phyloP scores from a whole-genome alignment of 257 asterid genomes.

The Nicotiana undulata region DNA sequence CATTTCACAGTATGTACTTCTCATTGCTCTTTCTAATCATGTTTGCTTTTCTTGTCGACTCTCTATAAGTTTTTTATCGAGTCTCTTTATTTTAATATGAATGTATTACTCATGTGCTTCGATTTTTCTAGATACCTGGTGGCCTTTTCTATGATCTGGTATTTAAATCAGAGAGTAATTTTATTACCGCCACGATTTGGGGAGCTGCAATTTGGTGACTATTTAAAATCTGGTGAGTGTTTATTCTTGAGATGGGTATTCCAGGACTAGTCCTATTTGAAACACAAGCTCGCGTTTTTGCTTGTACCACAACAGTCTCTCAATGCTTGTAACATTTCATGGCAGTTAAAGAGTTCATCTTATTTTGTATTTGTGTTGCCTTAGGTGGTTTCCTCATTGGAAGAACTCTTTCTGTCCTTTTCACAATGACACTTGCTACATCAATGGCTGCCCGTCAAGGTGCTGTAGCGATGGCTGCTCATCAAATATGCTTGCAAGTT shows the following conservation, averaged over 20 bases:
- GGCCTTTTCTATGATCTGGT: slow-evolving; percentile 64
- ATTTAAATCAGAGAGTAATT: slow-evolving; percentile 55
- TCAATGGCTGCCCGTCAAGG: slow-evolving; percentile 99
- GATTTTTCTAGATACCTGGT: slow-evolving; percentile 56
- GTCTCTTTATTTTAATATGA: slow-evolving; percentile 5
- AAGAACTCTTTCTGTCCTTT: slow-evolving; percentile 83
- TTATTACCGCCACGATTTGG: slow-evolving; percentile 78
- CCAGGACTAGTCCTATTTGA: background rate
- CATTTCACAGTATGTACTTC: slow-evolving; percentile 71
- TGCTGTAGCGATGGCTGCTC: slow-evolving; percentile 91
- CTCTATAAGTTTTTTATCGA: slow-evolving; percentile 2
- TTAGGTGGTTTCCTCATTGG: slow-evolving; percentile 91
- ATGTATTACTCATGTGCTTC: background rate
- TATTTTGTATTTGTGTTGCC: background rate
- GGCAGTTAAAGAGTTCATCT: background rate
- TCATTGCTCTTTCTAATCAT: background rate
- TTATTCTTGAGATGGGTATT: background rate
- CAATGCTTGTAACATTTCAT: background rate
- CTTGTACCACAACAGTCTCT: background rate
- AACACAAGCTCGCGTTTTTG: background rate
- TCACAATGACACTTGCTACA: slow-evolving; percentile 79
- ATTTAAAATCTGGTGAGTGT: slow-evolving; percentile 76
- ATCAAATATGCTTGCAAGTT: slow-evolving; percentile 87
- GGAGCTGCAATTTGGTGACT: slow-evolving; percentile 68
- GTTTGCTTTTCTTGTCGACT: slow-evolving; percentile 5